Conservation (phyloP, 2,329 filamentous ascomycete genomes). For the Cordyceps cateniannulata region DNA sequence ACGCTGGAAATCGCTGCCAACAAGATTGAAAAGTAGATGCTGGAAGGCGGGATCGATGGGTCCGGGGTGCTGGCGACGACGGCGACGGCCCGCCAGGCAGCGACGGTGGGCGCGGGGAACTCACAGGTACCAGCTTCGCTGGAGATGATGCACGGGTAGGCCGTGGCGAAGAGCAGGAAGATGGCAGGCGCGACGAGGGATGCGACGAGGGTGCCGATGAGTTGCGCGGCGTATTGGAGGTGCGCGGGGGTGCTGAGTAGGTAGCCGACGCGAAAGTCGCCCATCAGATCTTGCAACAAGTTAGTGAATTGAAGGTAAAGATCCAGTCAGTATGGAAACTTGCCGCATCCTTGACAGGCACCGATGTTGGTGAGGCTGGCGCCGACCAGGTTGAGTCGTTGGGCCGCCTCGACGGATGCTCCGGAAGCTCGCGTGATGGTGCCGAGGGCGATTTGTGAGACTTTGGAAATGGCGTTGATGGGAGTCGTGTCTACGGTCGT, state of each 20-base stretch:
- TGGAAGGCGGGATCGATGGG: conserved; percentile 7
- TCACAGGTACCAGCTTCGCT: neutral
- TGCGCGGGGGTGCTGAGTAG: conserved; percentile 7
- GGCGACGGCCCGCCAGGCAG: conserved; percentile 8
- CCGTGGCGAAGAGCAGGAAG: conserved; percentile 10
- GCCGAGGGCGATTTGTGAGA: conserved; percentile 9
- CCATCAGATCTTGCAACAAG: neutral
- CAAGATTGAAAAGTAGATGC: neutral
- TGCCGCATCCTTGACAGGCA: conserved; percentile 9
- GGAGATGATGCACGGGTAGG: conserved; percentile 11
- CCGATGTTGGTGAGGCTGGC: conserved; percentile 11
- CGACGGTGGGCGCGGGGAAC: conserved; percentile 10
- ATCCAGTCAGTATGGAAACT: neutral
- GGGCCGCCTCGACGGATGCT: conserved; percentile 2
- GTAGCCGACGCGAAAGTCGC: conserved; percentile 13
- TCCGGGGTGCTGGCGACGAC: conserved; percentile 7
- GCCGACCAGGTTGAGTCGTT: conserved; percentile 11
- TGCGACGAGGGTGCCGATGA: conserved; percentile 11
- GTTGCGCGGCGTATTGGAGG: conserved; percentile 8
- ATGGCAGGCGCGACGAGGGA: conserved; percentile 10
- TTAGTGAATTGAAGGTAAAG: neutral
- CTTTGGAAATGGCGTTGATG: conserved; percentile 10
- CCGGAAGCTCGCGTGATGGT: conserved; percentile 3
- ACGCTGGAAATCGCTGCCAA: neutral
- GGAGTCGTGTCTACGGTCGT: conserved; percentile 3